Evolutionary conservation across 2,329 filamentous ascomycete genomes (phyloP).

Genomic region (Claviceps sp.): DNA sequence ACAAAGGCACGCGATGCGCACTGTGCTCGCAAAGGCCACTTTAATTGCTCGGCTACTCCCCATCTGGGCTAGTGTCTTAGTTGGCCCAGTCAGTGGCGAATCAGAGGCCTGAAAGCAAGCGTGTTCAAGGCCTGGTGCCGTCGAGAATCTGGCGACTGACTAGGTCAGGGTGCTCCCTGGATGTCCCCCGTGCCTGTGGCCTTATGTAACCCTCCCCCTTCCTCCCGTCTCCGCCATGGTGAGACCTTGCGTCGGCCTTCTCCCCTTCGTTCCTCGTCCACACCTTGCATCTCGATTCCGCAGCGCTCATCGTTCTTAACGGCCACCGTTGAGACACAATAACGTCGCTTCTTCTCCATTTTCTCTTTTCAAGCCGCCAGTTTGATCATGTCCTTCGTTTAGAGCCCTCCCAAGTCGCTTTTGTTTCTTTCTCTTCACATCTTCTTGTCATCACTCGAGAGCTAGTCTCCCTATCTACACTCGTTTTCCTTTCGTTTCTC

Average conservation of each 20-base stretch:
- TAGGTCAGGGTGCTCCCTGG: background rate
- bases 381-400: constrained; percentile 24
- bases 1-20: background rate
- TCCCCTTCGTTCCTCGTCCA: constrained; percentile 6
- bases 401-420: constrained; percentile 11
- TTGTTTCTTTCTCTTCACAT: background rate
- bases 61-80: background rate
- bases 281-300: background rate
- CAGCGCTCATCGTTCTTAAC: constrained; percentile 4
- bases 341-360: constrained; percentile 7
- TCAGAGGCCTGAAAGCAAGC: background rate
- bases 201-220: constrained; percentile 1
- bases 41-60: background rate
- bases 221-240: constrained; percentile 7
- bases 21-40: constrained; percentile 3
- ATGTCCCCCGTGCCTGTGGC: background rate
- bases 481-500: constrained; percentile 13
- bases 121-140: background rate
- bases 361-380: constrained; percentile 8
- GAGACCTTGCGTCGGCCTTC: constrained; percentile 9
- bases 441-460: constrained; percentile 6
- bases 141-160: background rate
- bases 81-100: background rate
- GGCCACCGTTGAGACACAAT: constrained; percentile 6
- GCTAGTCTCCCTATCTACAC: constrained; percentile 12